Evolutionary conservation across 2,329 filamentous ascomycete species (phyloP).

Genomic region (Zalaria obscura): DNA sequence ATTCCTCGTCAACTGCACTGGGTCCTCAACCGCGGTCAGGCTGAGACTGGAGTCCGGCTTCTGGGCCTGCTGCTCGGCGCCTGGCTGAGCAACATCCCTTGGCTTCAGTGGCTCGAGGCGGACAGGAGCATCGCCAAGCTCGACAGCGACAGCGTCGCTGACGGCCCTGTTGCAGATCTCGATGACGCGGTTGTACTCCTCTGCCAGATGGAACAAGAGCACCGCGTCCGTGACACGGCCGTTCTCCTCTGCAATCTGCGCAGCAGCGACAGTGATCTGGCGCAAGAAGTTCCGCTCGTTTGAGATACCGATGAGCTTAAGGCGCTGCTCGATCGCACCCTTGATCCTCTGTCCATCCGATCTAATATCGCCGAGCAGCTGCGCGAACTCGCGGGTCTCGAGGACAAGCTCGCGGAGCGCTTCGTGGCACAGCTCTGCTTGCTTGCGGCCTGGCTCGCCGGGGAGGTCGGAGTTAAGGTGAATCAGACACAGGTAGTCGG

Average conservation of each 20-base stretch:
- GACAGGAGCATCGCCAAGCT: constrained; percentile 69
- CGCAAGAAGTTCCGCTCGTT: constrained; percentile 76
- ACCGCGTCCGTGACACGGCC: constrained; percentile 89
- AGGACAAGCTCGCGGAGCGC: constrained; percentile 85
- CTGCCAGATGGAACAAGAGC: constrained; percentile 82
- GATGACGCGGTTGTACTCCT: constrained; percentile 91
- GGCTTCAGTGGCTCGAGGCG: constrained; percentile 70
- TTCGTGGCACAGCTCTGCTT: constrained; percentile 76
- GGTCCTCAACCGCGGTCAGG: constrained; percentile 54
- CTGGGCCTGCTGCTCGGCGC: constrained; percentile 14
- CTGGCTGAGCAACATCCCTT: constrained; percentile 28
- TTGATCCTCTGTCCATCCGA: constrained; percentile 73
- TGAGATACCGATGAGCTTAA: constrained; percentile 63
- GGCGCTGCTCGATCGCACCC: constrained; percentile 76
- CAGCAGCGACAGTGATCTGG: constrained; percentile 85
- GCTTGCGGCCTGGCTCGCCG: constrained; percentile 59
- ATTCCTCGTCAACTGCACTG: constrained; percentile 45
- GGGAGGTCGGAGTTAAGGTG: constrained; percentile 78
- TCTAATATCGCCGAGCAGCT: constrained; percentile 80
- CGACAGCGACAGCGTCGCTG: constrained; percentile 75
- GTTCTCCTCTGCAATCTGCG: constrained; percentile 84
- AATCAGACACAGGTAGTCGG: constrained; percentile 85
- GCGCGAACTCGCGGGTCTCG: constrained; percentile 93
- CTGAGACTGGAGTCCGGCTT: constrained; percentile 44
- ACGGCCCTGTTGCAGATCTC: constrained; percentile 78